These are phyloP conservation scores for Teunomyces lycoperdinae DNA, from an alignment of 805 yeast genomes.

Conservation along the genomic window DNA sequence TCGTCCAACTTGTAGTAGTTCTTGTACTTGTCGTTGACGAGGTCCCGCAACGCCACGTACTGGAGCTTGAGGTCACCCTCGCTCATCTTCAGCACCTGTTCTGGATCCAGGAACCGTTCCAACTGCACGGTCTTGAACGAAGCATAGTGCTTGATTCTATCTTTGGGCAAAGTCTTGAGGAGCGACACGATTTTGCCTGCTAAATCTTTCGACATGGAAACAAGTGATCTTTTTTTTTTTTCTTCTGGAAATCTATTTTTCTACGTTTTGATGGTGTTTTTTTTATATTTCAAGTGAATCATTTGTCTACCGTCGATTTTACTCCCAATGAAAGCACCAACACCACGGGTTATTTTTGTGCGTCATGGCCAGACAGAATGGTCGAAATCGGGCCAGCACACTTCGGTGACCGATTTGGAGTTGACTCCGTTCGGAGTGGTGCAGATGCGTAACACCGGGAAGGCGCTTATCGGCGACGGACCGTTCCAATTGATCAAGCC, in stretches of 20 bases:
- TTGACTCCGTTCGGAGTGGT: slow-evolving; percentile 74
- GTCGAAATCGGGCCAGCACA: slow-evolving; percentile 92
- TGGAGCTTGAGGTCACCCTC: slow-evolving; percentile 58
- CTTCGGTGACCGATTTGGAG: slow-evolving; percentile 79
- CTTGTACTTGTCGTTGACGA: slow-evolving; percentile 59
- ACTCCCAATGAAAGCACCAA: slow-evolving; percentile 11
- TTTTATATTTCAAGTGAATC: slow-evolving; percentile 3
- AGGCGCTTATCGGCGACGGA: slow-evolving; percentile 57
- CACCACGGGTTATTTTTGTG: slow-evolving; percentile 68
- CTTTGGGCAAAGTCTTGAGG: slow-evolving; percentile 64
- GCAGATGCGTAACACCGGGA: slow-evolving; percentile 75
- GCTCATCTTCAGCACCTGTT: slow-evolving; percentile 34
- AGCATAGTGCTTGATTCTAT: slow-evolving; percentile 63
- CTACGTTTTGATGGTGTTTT: no score
- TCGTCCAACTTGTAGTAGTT: slow-evolving; percentile 63
- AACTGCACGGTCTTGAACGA: slow-evolving; percentile 69
- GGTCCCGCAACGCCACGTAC: slow-evolving; percentile 52
- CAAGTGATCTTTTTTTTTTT: no score
- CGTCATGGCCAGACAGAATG: slow-evolving; percentile 95
- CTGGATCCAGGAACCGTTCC: slow-evolving; percentile 34
- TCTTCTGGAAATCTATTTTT: no score
- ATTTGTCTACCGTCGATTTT: not conserved
- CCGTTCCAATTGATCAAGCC: slow-evolving; percentile 62
- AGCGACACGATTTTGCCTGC: slow-evolving; percentile 57
- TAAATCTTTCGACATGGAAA: slow-evolving; percentile 37